Base-by-base conservation (phyloP, 345 rosid genomes). In the Brassica incana region DNA sequence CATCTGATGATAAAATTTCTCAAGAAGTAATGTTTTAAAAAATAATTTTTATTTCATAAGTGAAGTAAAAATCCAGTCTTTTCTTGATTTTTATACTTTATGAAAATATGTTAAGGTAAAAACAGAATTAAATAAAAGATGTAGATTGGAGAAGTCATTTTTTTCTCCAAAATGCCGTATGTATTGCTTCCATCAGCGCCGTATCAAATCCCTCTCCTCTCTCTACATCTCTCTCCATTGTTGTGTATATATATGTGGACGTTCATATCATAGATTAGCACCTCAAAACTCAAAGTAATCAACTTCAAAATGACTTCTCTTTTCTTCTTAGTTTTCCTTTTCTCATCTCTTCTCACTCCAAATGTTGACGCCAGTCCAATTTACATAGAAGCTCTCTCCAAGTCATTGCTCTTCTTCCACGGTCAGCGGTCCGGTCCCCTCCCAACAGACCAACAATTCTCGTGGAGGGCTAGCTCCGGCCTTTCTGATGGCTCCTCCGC, bases 391-490 rank as follows among this genome's bases (percentile, higher is more conserved):
- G 98, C 98, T 8, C 82, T 94, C 4, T 85, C 88, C 16, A 94
- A 90, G 82, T 92, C 98, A 63, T 69, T 94, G 7, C 56, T 94
- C 72, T 94, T 94, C 85, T 94, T 94, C 72, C 91, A 94, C 77
- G 98, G 92, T 6, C 98, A 94, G 87, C 85, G 97, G 69, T 94
- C 98, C 0, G 98, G 98, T 61, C 87, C 78, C 68, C 88, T 92
- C 36, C 90, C 97, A 30, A 5, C 73, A 14, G 79, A 77, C 63
- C 93, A 91, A 80, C 77, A 74, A 23, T 4, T 94, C 70, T 61
- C 80, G 5, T 94, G 98, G 98, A 85, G 97, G 84, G 87, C 91
- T 65, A 78, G 33, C 61, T 92, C 97, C 2, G 98, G 91, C 62
- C 89, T 94, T 54, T 82, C 90, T 0, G 98, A 94, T 75, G 98